Conservation (phyloP, 1,284 basidiomycete genomes). For the Puccinia novopanici region DNA sequence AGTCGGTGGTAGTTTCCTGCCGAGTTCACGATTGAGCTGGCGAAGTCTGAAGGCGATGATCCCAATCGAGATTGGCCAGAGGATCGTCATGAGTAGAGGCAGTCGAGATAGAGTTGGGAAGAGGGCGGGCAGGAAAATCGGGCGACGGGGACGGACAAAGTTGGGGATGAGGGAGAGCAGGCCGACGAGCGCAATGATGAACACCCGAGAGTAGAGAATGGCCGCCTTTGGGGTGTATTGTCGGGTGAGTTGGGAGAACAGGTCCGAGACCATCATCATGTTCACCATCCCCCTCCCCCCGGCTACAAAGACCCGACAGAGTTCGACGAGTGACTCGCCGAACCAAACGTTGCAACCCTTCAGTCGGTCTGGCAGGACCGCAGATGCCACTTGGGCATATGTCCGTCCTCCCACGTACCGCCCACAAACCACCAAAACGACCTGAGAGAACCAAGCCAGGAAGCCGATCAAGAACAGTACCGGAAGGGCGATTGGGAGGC, state of each 20-base stretch:
- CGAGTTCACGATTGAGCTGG: constrained; percentile 53
- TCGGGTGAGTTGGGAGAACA: constrained; percentile 40
- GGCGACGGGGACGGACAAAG: constrained; percentile 42
- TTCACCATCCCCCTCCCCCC: constrained; percentile 50
- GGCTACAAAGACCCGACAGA: constrained; percentile 41
- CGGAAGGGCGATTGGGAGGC: constrained; percentile 55
- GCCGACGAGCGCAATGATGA: constrained; percentile 45
- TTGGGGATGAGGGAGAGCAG: constrained; percentile 36
- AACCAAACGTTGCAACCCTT: constrained; percentile 50
- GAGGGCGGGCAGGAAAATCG: constrained; percentile 41
- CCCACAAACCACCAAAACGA: constrained; percentile 54
- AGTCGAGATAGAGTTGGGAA: constrained; percentile 54
- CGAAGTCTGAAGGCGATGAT: constrained; percentile 56
- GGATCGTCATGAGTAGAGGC: constrained; percentile 52
- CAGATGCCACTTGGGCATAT: constrained; percentile 54
- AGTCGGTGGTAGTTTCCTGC: constrained; percentile 51
- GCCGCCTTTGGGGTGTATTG: constrained; percentile 51
- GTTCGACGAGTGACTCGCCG: constrained; percentile 41
- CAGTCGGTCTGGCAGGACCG: constrained; percentile 55
- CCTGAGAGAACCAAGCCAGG: constrained; percentile 55
- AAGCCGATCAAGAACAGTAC: constrained; percentile 53
- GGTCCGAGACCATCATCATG: constrained; percentile 50
- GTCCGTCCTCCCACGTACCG: constrained; percentile 57
- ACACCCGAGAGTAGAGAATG: constrained; percentile 47
- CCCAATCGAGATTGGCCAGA: constrained; percentile 56